phyloP scores from a whole-genome alignment of 2,329 filamentous ascomycete genomes.

The Ceratocystiopsis brevicomis region DNA sequence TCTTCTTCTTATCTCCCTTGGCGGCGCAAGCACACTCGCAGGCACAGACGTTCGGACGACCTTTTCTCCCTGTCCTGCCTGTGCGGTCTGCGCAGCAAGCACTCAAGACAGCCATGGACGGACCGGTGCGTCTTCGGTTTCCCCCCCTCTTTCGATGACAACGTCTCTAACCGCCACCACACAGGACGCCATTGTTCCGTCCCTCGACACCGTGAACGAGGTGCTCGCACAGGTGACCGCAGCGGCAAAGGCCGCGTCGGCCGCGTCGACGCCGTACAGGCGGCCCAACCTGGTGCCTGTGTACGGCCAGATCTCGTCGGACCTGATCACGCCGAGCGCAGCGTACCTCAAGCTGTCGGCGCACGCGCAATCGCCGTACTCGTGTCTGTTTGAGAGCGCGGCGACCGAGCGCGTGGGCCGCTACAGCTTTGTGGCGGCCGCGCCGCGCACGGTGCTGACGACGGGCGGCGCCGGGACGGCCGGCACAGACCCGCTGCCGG shows the following conservation, averaged over 20 bases:
- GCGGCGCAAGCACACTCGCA: too few species aligned
- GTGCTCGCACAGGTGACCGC: conserved; percentile 8
- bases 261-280: conserved; percentile 2
- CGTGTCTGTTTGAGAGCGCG: conserved; percentile 90
- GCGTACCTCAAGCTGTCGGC: conserved; percentile 84
- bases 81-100: too few species aligned
- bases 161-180: not conserved
- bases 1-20: too few species aligned
- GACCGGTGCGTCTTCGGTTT: conserved; percentile 4
- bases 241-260: conserved; percentile 4
- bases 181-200: conserved; percentile 11
- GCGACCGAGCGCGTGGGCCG: conserved; percentile 78
- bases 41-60: too few species aligned
- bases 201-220: conserved; percentile 10
- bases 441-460: conserved; percentile 60
- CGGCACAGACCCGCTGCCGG: conserved; percentile 65
- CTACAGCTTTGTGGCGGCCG: conserved; percentile 74
- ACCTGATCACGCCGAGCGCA: conserved; percentile 83
- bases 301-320: conserved; percentile 31
- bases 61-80: too few species aligned
- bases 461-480: conserved; percentile 55
- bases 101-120: conserved; percentile 5
- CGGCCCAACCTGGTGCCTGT: conserved; percentile 11
- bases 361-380: conserved; percentile 46
- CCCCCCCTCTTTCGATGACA: not conserved